Percentiles rank a stretch among this genome's conserved stretches.
These are phyloP conservation scores for Oryza punctata DNA, from an alignment of 176 grass and related monocot genomes.

Conservation along the genomic window DNA sequence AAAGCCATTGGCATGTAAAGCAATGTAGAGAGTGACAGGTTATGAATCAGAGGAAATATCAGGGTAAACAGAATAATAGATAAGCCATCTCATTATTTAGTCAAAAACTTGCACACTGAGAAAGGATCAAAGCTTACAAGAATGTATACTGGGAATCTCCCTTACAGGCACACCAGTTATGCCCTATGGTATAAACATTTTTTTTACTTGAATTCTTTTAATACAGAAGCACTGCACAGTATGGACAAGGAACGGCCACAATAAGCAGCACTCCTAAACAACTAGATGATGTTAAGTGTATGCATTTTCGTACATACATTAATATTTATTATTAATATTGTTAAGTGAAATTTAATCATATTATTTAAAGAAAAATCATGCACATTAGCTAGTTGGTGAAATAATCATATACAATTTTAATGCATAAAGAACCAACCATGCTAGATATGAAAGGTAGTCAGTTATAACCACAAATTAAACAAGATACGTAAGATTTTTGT, in stretches of 20 bases:
- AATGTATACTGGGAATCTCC: not conserved
- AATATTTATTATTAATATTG: not conserved
- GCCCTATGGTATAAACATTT: not conserved
- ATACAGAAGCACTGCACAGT: not conserved
- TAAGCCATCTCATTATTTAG: not conserved
- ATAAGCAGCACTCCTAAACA: not conserved
- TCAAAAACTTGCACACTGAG: not conserved
- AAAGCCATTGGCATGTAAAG: constrained; percentile 26
- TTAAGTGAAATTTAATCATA: not conserved
- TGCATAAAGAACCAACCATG: constrained; percentile 1
- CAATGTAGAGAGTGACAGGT: not conserved
- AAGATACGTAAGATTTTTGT: not conserved
- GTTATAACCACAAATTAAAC: constrained; percentile 15
- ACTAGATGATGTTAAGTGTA: not conserved
- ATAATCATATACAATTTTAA: constrained; percentile 15
- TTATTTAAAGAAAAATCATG: not conserved
- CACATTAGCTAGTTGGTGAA: constrained; percentile 6
- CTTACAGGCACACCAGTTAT: not conserved
- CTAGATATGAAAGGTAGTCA: not conserved
- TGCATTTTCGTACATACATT: not conserved
- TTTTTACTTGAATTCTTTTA: not conserved
- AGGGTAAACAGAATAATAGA: constrained; percentile 19
- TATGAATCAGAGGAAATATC: constrained; percentile 4
- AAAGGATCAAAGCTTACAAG: not conserved
- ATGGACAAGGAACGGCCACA: not conserved